Percentiles rank a stretch among this genome's conserved stretches.
phyloP scores from a whole-genome alignment of 495 filamentous ascomycete species.

The Bombardia bombarda region DNA sequence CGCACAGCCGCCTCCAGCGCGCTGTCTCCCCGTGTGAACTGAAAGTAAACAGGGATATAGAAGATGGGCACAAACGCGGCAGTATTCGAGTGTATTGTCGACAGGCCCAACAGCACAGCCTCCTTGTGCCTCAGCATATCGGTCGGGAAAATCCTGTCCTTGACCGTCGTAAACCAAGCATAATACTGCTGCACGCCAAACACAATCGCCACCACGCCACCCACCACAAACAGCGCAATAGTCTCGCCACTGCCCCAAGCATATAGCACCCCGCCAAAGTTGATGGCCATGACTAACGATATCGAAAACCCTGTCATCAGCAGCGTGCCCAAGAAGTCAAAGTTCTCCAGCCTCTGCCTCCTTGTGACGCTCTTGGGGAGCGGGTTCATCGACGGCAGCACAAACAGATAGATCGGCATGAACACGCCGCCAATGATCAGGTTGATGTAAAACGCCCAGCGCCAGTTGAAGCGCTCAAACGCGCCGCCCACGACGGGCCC shows the following conservation, averaged over 20 bases:
- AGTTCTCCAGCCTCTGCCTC: slow-evolving; percentile 22
- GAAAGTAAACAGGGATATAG: slow-evolving; percentile 51
- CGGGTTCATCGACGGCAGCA: slow-evolving; percentile 41
- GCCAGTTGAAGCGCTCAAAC: slow-evolving; percentile 49
- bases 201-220: slow-evolving; percentile 38
- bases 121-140: slow-evolving; percentile 37
- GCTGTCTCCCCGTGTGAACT: slow-evolving; percentile 44
- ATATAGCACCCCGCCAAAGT: slow-evolving; percentile 49
- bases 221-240: slow-evolving; percentile 45
- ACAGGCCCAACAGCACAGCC: slow-evolving; percentile 37
- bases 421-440: slow-evolving; percentile 47
- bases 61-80: slow-evolving; percentile 34
- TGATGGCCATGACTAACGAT: slow-evolving; percentile 40
- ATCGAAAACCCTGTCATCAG: slow-evolving; percentile 32
- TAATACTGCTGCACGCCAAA: slow-evolving; percentile 45
- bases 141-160: slow-evolving; percentile 44
- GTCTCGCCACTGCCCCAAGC: slow-evolving; percentile 42
- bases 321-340: slow-evolving; percentile 37
- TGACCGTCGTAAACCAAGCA: slow-evolving; percentile 35
- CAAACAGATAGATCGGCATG: slow-evolving; percentile 49
- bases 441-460: slow-evolving; percentile 68
- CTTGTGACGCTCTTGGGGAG: slow-evolving; percentile 25
- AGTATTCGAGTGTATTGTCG: slow-evolving; percentile 25
- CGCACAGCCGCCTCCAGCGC: slow-evolving; percentile 45
- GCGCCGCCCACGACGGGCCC: slow-evolving; percentile 59